Conservation (phyloP, 306 rosid species). For the Quercus glauca region DNA sequence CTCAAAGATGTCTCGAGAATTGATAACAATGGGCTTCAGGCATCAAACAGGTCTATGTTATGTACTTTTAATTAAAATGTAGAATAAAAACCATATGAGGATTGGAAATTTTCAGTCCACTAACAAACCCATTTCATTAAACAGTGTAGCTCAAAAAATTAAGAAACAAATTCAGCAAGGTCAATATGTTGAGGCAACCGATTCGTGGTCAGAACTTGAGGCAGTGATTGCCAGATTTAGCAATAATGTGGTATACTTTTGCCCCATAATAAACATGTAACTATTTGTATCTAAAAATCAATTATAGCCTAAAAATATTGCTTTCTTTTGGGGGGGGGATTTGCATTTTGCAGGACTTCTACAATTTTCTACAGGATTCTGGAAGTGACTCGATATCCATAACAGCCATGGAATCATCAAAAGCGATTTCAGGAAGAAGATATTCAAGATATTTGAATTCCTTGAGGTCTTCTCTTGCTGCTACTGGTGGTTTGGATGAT, state of each 20-base stretch:
- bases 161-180: constrained; percentile 57
- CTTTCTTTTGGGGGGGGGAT: not conserved
- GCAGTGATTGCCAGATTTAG: constrained; percentile 22
- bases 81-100: not conserved
- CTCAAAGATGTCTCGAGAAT: constrained; percentile 82
- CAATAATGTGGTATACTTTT: constrained; percentile 61
- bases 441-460: constrained; percentile 59
- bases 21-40: constrained; percentile 53
- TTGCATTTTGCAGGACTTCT: constrained; percentile 56
- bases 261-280: not conserved
- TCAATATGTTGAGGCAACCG: constrained; percentile 53
- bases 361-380: constrained; percentile 59
- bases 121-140: constrained; percentile 21
- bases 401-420: constrained; percentile 24
- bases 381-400: constrained; percentile 35
- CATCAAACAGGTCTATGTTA: constrained; percentile 50
- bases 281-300: not conserved
- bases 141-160: constrained; percentile 68
- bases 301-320: not conserved
- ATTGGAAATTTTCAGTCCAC: not conserved
- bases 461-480: constrained; percentile 38
- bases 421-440: constrained; percentile 23
- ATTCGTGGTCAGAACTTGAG: constrained; percentile 65
- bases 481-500: constrained; percentile 30
- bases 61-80: not conserved